Base-by-base conservation (phyloP, 768 basidiomycete genomes). In the Termitomyces sp. region DNA sequence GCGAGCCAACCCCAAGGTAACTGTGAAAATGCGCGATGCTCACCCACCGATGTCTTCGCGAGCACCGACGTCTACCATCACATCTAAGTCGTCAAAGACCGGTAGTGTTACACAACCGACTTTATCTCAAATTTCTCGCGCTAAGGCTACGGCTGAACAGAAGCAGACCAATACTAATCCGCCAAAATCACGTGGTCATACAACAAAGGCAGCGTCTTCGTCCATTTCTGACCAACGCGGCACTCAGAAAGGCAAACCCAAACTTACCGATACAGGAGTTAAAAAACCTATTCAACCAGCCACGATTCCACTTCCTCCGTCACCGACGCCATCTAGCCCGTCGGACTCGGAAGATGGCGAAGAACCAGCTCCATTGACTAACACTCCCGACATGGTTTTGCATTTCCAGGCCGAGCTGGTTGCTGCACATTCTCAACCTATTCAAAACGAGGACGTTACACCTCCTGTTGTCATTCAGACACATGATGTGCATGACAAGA, bases 241-340 rank as follows among this genome's bases (percentile, higher is more conserved):
- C 29, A 15, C 31, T n/a, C 40, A 42, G 54, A 32, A 42, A 55
- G 54, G 42, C 15, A 15, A 9, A 29, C 14, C 20, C 8, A 38
- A 70, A 49, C 62, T 52, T 47, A 54, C 51, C 38, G n/a, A 59
- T 61, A 51, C 29, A 47, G 43, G 31, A 45, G 56, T 50, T 6
- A 12, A 51, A 51, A 67, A 69, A 43, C 65, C 72, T 14, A 52
- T 67, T n/a, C 71, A 72, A n/a, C 73, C 77, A 36, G 63, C 70
- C 1, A 65, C 69, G 58, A 65, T 78, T 47, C 72, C 76, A 14
- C 69, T 79, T 50, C 77, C 77, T 34, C 70, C 73, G 12, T 78
- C 78, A 25, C 76, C 78, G 20, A 59, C 66, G 40, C 69, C 62
- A 29, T 49, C 57, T 52, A 14, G 38, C 5, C 34, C 25, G 6